These are phyloP conservation scores for Fraxinus platypoda DNA, from an alignment of 305 asterid genomes.

Conservation along the genomic window DNA sequence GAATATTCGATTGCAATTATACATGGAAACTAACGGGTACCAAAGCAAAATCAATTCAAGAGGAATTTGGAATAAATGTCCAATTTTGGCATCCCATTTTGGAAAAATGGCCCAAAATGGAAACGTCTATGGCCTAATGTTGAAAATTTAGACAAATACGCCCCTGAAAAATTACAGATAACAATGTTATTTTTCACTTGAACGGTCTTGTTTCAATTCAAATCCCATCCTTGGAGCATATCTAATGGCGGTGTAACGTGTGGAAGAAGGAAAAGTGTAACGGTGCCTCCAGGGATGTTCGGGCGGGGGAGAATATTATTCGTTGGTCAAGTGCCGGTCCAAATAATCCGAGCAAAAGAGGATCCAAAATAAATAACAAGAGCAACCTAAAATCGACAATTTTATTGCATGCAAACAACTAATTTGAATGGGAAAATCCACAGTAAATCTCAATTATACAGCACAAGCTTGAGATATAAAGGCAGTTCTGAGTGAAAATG, in stretches of 20 bases:
- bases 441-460: neutral
- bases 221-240: neutral
- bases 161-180: neutral
- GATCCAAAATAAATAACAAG: neutral
- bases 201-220: neutral
- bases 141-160: neutral
- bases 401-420: neutral
- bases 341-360: neutral
- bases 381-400: neutral
- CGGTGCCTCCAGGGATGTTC: neutral
- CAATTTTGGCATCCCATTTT: neutral
- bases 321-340: neutral
- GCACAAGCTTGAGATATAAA: neutral
- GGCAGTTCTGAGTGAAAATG: neutral
- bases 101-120: neutral
- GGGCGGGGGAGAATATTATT: neutral
- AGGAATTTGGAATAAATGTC: neutral
- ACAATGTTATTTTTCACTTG: neutral
- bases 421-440: neutral
- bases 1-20: neutral
- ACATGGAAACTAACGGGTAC: neutral
- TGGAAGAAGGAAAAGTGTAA: neutral
- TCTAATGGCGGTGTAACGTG: neutral
- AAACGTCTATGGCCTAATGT: neutral
- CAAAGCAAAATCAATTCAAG: neutral